Conservation (phyloP, 1,139 yeast species). For the Candida pseudocylindracea region DNA sequence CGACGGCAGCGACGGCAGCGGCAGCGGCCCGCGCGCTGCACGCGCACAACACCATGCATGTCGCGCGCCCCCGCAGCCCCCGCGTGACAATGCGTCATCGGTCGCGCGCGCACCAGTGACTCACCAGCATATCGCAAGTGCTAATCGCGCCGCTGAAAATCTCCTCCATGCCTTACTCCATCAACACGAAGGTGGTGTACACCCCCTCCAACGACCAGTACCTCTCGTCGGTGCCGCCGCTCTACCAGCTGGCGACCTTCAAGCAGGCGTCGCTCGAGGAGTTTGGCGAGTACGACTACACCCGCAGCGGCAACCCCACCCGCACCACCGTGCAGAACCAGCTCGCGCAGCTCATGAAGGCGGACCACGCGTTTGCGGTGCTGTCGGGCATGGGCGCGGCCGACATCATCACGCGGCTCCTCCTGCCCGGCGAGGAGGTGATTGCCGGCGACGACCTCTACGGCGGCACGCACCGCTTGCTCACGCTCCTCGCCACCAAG, state of each 20-base stretch:
- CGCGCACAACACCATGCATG: no score
- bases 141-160: no score
- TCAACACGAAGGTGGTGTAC: slow-evolving; percentile 61
- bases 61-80: no score
- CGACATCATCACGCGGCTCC: slow-evolving; percentile 57
- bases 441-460: slow-evolving; percentile 86
- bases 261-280: slow-evolving; percentile 56
- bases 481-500: slow-evolving; percentile 46
- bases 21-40: no score
- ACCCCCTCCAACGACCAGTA: slow-evolving; percentile 47
- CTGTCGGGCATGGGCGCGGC: slow-evolving; percentile 86
- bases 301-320: slow-evolving; percentile 91
- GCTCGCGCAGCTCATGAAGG: slow-evolving; percentile 53
- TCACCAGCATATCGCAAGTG: no score
- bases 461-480: slow-evolving; percentile 78
- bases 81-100: no score
- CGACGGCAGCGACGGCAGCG: no score
- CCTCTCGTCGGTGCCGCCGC: slow-evolving; percentile 70
- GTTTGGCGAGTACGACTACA: slow-evolving; percentile 78
- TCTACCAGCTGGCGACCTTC: slow-evolving; percentile 86
- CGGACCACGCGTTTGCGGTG: slow-evolving; percentile 55
- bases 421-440: slow-evolving; percentile 63
- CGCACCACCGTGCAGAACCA: slow-evolving; percentile 63
- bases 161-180: slow-evolving; percentile 4
- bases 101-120: no score